These are phyloP conservation scores for Claviceps lovelessii DNA, from an alignment of 2,329 filamentous ascomycete species.

Conservation along the genomic window DNA sequence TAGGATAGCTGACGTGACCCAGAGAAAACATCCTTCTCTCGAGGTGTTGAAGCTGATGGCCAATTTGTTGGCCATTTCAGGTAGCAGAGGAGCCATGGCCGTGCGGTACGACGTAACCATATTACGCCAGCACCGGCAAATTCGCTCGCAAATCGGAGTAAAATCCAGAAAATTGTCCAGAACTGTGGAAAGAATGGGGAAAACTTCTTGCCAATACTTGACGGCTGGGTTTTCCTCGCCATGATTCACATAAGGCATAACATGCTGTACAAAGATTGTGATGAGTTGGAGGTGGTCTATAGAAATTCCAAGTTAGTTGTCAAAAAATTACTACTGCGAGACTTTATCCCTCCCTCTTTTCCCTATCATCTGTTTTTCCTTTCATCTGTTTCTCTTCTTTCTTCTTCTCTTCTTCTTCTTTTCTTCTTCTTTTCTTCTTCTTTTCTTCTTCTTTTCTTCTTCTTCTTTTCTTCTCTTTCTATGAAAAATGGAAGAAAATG, in stretches of 20 bases:
- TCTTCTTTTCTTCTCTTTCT: neutral
- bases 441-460: no score
- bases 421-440: neutral
- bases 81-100: conserved; percentile 72
- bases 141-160: conserved; percentile 76
- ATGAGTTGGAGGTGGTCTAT: conserved; percentile 80
- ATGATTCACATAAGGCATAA: conserved; percentile 58
- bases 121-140: conserved; percentile 90
- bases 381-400: no score
- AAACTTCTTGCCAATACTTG: conserved; percentile 90
- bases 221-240: conserved; percentile 76
- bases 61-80: conserved; percentile 75
- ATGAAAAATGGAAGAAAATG: neutral
- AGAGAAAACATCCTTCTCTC: conserved; percentile 92
- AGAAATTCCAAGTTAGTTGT: neutral
- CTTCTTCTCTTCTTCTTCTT: neutral
- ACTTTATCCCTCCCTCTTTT: neutral
- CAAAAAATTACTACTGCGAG: neutral
- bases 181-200: conserved; percentile 74
- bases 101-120: conserved; percentile 95
- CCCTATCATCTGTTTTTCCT: neutral
- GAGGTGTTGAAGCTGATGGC: conserved; percentile 73
- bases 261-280: conserved; percentile 71
- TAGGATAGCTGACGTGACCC: conserved; percentile 89
- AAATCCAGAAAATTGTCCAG: conserved; percentile 78